A percentile compares a stretch with the other conserved stretches of the same genome.
Evolutionary conservation across 164 flowering plant genomes (phyloP).

Genomic region (Cinnamomum micranthum): DNA sequence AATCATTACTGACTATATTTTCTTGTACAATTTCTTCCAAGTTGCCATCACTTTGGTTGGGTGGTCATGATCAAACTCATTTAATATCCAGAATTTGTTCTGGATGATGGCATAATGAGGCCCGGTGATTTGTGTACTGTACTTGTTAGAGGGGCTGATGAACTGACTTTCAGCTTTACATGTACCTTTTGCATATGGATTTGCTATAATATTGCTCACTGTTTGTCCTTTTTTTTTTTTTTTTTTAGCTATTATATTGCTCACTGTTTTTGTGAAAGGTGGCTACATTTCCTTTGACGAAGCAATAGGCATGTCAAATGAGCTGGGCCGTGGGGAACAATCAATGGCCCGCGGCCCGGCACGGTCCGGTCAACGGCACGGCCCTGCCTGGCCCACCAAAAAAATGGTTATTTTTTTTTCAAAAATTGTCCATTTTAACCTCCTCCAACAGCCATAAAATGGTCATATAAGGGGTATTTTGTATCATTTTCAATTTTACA

Average conservation of each 20-base stretch:
- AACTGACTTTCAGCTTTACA: conserved; percentile 80
- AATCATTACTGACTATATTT: background rate
- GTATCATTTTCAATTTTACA: no score
- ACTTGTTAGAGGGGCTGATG: conserved; percentile 61
- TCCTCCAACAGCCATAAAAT: no score
- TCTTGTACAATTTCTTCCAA: background rate
- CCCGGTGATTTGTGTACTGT: background rate
- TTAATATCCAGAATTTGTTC: background rate
- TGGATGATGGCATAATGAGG: background rate
- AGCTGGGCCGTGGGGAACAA: no score
- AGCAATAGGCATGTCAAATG: conserved; percentile 78
- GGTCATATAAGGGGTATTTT: no score
- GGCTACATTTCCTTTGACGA: conserved; percentile 85
- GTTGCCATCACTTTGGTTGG: background rate
- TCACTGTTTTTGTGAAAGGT: conserved; percentile 78
- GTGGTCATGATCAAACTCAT: background rate
- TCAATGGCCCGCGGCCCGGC: no score
- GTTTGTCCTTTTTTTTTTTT: no score
- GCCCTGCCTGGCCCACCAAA: no score
- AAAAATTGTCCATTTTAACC: no score
- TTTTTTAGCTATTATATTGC: conserved; percentile 94
- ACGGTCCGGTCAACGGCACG: no score
- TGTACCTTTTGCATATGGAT: conserved; percentile 90
- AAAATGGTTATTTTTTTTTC: no score
- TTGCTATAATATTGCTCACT: conserved; percentile 92